Base-by-base conservation (phyloP, 129 eudicot species). In the Kitagawia praeruptora region DNA sequence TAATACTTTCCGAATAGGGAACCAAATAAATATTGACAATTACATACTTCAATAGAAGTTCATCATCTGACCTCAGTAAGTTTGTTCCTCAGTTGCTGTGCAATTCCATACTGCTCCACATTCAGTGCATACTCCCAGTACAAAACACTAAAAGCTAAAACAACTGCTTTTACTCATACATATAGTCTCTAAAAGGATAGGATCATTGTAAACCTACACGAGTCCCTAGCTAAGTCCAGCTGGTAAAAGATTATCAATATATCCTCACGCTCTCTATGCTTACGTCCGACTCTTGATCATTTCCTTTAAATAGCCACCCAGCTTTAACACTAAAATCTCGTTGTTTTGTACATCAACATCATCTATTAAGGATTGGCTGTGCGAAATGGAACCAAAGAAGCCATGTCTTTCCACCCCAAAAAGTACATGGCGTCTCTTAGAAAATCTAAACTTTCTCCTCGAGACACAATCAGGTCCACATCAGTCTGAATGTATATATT, bases 21-120 rank as follows among this genome's bases (percentile, higher is more conserved):
- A 74, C 5, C 38, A 42, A 10, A 41, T 41, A 14, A 73, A 27
- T 8, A 21, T 73, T 4, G 42, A 10, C 53, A 21, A 42, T 46
- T 46, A 46, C 8, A 19, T 39, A 40, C 21, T 73, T 73, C n/a
- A 0, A 23, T n/a, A n/a, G 12, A 21, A 80, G 61, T 49, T 8
- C 56, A 77, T 27, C 76, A 83, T 47, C 88, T 82, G 80, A 94
- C 98, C 98, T 94, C 98, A 72, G 84, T 90, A 71, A 92, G 91
- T 86, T 90, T 92, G 88, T 87, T 86, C 88, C 98, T 90, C 87
- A 94, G 80, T 53, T 91, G 89, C 76, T 90, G 87, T 31, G 98
- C 98, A 83, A 87, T 84, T 56, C 92, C 98, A 85, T 92, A 94
- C 90, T 94, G 91, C 84, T 94, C 97, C 96, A 94, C 75, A 77